These are phyloP conservation scores for Blepharisma undulans DNA, from an alignment of 169 alveolate species.

Conservation along the genomic window DNA sequence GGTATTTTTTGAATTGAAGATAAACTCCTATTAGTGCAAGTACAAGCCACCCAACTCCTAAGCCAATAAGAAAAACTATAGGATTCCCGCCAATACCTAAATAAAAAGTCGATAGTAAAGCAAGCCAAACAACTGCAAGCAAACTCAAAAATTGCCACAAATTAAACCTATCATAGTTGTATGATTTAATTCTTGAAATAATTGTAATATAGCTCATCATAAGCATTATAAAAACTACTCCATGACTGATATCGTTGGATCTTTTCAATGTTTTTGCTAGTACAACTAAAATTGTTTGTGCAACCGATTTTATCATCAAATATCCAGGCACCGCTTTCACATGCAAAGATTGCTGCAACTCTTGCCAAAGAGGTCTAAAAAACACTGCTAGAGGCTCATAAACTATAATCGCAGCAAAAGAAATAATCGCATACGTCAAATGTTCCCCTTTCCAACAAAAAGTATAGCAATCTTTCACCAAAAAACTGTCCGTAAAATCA, in stretches of 20 bases:
- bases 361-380: conserved; percentile 21
- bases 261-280: background rate
- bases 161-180: conserved; percentile 7
- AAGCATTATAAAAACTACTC: background rate
- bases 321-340: background rate
- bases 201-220: background rate
- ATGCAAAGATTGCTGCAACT: background rate
- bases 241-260: background rate
- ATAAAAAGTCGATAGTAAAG: background rate
- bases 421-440: background rate
- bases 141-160: conserved; percentile 1
- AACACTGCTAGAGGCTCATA: conserved; percentile 36
- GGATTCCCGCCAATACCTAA: background rate
- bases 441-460: conserved; percentile 18
- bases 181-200: background rate
- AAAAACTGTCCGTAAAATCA: background rate
- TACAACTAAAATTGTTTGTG: background rate
- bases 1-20: background rate
- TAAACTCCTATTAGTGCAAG: background rate
- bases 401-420: background rate
- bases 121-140: background rate
- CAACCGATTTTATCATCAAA: conserved; percentile 28
- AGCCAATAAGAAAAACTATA: background rate
- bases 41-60: background rate
- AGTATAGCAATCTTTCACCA: conserved; percentile 11